These are phyloP conservation scores for Pyrenula aspistea DNA, from an alignment of 495 filamentous ascomycete genomes.

Conservation along the genomic window DNA sequence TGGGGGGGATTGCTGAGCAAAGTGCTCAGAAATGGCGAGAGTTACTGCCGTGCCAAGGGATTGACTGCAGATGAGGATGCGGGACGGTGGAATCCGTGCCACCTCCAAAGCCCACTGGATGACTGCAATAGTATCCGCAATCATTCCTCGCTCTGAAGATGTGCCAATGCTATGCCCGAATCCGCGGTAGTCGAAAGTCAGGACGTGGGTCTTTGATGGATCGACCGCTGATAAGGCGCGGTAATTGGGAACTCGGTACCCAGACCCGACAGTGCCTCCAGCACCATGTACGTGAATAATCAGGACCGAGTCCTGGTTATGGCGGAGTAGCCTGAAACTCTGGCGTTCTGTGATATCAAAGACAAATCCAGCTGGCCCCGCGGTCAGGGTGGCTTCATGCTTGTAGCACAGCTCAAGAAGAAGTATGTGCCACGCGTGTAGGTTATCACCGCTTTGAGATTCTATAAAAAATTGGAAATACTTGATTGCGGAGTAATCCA, in stretches of 20 bases:
- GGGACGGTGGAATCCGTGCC: constrained; percentile 46
- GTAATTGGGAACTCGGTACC: constrained; percentile 48
- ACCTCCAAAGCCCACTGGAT: constrained; percentile 55
- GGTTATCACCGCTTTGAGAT: constrained; percentile 39
- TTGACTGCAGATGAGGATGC: constrained; percentile 65
- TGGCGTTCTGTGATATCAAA: constrained; percentile 40
- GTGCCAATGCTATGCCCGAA: constrained; percentile 60
- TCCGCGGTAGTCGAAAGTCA: constrained; percentile 69
- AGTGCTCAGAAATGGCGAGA: constrained; percentile 49
- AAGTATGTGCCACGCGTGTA: constrained; percentile 65
- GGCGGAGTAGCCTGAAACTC: constrained; percentile 47
- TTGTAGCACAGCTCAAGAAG: constrained; percentile 51
- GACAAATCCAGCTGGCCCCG: constrained; percentile 36
- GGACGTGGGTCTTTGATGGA: constrained; percentile 42
- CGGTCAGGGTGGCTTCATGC: constrained; percentile 39
- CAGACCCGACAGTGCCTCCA: constrained; percentile 53
- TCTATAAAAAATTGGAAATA: constrained; percentile 49
- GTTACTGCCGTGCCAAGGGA: constrained; percentile 68
- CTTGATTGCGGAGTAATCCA: constrained; percentile 46
- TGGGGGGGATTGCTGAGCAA: constrained; percentile 24
- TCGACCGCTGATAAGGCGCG: constrained; percentile 47
- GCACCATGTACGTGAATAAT: constrained; percentile 43
- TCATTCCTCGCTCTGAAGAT: constrained; percentile 61
- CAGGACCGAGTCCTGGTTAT: constrained; percentile 47
- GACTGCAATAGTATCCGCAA: constrained; percentile 52